Evolutionary conservation across 106 monocot species (phyloP).

Genomic region (Dendrobium chrysotoxum): DNA sequence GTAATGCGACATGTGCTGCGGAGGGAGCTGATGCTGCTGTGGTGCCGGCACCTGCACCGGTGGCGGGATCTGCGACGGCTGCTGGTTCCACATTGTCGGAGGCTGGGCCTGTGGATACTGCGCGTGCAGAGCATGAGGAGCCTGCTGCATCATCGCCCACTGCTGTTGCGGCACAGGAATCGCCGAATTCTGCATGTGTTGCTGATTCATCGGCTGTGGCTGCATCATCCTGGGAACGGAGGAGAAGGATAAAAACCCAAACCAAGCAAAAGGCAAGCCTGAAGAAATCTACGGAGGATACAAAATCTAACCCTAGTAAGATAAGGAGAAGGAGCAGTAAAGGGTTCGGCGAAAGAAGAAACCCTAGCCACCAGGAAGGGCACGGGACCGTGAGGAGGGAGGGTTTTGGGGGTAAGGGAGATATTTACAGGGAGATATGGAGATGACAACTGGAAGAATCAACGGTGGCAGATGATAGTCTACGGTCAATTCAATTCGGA

Average conservation of each 20-base stretch:
- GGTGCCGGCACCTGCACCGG: conserved; percentile 20
- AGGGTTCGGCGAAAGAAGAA: background rate
- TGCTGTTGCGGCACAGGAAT: conserved; percentile 18
- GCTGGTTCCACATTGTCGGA: conserved; percentile 55
- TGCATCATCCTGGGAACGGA: conserved; percentile 2
- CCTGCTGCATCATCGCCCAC: conserved; percentile 29
- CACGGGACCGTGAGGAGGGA: background rate
- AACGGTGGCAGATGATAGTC: background rate
- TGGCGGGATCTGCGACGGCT: conserved; percentile 52
- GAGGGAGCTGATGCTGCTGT: conserved; percentile 16
- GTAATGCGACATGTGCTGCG: background rate
- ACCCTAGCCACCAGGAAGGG: background rate
- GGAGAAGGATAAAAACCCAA: background rate
- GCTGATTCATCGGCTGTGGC: conserved; percentile 2
- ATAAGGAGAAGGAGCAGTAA: background rate
- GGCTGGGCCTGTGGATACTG: conserved; percentile 17
- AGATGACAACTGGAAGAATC: background rate
- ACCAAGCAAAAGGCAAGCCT: background rate
- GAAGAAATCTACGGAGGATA: background rate
- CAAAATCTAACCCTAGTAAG: background rate
- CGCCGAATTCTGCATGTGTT: conserved; percentile 2
- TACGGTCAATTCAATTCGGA: background rate
- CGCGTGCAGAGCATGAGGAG: conserved; percentile 4
- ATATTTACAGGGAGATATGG: background rate
- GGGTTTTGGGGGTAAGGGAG: background rate